A percentile compares a stretch with the other conserved stretches of the same genome.
Evolutionary conservation across 108 stramenopile species (phyloP).

Genomic region (Pseudonitzschia delicatissima): DNA sequence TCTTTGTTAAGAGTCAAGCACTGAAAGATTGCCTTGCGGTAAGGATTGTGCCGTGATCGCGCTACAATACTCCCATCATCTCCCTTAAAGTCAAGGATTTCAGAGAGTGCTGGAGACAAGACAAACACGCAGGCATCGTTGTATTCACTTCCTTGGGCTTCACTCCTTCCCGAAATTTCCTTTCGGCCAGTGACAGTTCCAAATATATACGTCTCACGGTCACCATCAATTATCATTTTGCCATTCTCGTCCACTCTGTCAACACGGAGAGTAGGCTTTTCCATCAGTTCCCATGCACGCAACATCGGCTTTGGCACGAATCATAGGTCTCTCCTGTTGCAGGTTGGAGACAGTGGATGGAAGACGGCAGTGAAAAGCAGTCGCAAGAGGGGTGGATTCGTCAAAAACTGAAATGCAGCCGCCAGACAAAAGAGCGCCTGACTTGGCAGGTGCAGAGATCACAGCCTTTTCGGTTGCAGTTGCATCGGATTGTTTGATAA

Average conservation of each 20-base stretch:
- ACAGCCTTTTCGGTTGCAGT: constrained; percentile 37
- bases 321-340: constrained; percentile 57
- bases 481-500: constrained; percentile 18
- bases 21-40: constrained; percentile 47
- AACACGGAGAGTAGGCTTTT: constrained; percentile 33
- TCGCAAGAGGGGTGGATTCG: constrained; percentile 59
- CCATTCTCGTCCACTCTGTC: constrained; percentile 31
- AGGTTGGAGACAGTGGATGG: constrained; percentile 72
- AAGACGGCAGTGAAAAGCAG: constrained; percentile 73
- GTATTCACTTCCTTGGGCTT: neutral
- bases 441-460: constrained; percentile 69
- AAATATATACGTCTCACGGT: constrained; percentile 37
- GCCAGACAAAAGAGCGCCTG: constrained; percentile 74
- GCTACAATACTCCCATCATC: constrained; percentile 33
- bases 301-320: constrained; percentile 56
- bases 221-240: constrained; percentile 7
- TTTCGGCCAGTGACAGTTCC: constrained; percentile 50
- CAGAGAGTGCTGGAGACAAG: constrained; percentile 65
- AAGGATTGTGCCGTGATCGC: constrained; percentile 44
- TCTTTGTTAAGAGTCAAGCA: constrained; percentile 29
- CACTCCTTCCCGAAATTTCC: constrained; percentile 5
- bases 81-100: constrained; percentile 47
- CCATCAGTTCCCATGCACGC: constrained; percentile 37
- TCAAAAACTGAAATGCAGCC: constrained; percentile 67
- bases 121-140: constrained; percentile 62